Evolutionary conservation across 768 basidiomycete species (phyloP), one percentile per base, ranked within the genome.

Genomic region (Lactarius vividus): DNA sequence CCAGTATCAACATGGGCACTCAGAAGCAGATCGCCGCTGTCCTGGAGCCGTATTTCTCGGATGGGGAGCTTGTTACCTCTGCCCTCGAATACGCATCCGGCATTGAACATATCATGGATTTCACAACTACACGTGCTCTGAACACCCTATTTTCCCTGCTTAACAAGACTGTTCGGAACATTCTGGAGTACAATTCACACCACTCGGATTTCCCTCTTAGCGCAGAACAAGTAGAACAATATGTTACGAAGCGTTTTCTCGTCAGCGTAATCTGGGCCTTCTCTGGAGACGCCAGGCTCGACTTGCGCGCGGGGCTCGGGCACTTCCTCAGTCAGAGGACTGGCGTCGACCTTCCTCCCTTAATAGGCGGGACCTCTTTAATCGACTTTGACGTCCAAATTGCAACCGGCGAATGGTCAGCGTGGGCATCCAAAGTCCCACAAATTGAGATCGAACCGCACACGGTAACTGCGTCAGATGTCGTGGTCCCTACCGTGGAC

Each of bases 61-160:
- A 86, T 6, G 91, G 87, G 63, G 95, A 92, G 35, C 82, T 99
- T 6, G 91, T 98, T 64, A 83, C 83, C 69, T 80, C 84, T 5
- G 93, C 95, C 5, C 81, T 98, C 52, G 80, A 82, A 28, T 93
- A 88, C 71, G 94, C 95, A 0, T 86, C 86, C 57, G 83, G 86
- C n/a, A 88, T 94, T 55, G 91, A 94, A 71, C 97, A 99, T 73
- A 98, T 99, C 79, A 98, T 99, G 97, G 96, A 98, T 76, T 98
- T 98, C 79, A 97, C 96, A 1, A 75, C 78, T 39, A 93, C 89
- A 10, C 92, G 97, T 52, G 94, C 94, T 0, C 86, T 98, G 63
- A 94, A 92, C 72, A 98, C 97, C 0, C 84, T 99, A 23, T 98
- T 99, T 82, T 98, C 97, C 13, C 84, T 98, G 59, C 79, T 98